Evolutionary conservation across 768 basidiomycete species (phyloP).

Genomic region (Boletus reticuloceps): DNA sequence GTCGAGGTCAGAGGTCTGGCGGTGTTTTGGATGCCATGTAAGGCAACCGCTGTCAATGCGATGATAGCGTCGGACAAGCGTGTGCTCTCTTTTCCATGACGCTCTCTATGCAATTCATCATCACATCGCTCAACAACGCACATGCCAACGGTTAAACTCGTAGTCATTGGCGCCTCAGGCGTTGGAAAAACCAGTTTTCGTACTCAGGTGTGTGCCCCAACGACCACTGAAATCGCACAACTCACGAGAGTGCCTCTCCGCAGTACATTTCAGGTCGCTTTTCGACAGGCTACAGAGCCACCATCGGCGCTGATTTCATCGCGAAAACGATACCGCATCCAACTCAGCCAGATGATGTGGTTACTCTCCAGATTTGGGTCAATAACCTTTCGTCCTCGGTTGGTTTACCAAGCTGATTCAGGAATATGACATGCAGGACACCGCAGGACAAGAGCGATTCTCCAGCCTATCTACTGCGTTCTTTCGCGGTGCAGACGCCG

Average conservation of each 20-base stretch:
- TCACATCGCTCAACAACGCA: conserved; percentile 9
- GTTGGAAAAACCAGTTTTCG: conserved; percentile 85
- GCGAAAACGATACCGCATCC: conserved; percentile 69
- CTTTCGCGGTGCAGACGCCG: conserved; percentile 84
- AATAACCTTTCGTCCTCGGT: conserved; percentile 14
- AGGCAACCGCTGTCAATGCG: conserved; percentile 6
- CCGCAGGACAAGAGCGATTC: conserved; percentile 87
- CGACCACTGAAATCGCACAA: not conserved
- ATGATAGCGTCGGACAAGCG: not conserved
- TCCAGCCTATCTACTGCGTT: conserved; percentile 79
- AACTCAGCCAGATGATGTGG: conserved; percentile 46
- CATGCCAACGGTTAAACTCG: conserved; percentile 78
- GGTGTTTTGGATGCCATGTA: conserved; percentile 7
- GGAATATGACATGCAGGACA: conserved; percentile 50
- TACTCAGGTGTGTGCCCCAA: conserved; percentile 51
- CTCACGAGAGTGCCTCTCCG: not conserved
- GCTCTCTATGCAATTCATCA: conserved; percentile 12
- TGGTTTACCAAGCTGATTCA: conserved; percentile 2
- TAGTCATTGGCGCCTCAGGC: conserved; percentile 77
- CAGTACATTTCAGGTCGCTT: conserved; percentile 79
- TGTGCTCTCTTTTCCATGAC: not conserved
- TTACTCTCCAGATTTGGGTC: conserved; percentile 73
- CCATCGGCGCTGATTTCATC: conserved; percentile 89
- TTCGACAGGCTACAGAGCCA: conserved; percentile 74
- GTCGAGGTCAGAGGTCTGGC: conserved; percentile 6